These are phyloP conservation scores for Oenanthe javanica DNA, from an alignment of 140 eudicot species.

Conservation along the genomic window DNA sequence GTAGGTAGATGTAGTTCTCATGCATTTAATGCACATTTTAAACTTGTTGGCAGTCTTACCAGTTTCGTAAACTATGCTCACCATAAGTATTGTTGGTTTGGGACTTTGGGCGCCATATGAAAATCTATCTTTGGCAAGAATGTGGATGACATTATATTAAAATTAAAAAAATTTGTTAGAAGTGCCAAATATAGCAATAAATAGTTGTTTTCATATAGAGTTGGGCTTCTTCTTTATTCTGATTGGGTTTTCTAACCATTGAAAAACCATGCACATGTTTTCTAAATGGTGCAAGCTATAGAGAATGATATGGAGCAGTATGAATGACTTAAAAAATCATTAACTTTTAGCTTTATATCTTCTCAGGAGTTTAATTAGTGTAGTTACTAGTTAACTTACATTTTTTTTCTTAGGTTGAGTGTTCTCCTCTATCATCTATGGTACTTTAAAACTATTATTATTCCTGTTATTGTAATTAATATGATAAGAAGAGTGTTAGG, in stretches of 20 bases:
- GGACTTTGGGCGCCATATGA: not conserved
- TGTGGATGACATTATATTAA: not conserved
- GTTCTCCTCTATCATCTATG: not conserved
- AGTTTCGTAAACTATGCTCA: not conserved
- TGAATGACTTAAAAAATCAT: not conserved
- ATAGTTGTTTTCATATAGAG: not conserved
- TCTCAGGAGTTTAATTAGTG: not conserved
- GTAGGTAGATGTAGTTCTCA: conserved; percentile 17
- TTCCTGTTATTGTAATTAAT: not conserved
- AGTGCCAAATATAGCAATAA: not conserved
- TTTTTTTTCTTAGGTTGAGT: too few relatives aligned
- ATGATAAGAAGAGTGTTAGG: not conserved
- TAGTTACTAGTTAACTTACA: not conserved
- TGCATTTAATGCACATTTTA: conserved; percentile 6
- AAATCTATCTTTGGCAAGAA: not conserved
- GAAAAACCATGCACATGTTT: not conserved
- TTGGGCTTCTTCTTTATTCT: not conserved
- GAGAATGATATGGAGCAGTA: not conserved
- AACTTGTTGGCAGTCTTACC: not conserved
- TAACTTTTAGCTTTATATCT: too few relatives aligned
- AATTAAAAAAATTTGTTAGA: not conserved
- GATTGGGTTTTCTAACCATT: not conserved
- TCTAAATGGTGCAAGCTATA: not conserved
- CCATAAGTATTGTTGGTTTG: not conserved
- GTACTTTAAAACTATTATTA: not conserved